Base-by-base conservation (phyloP, 2,329 filamentous ascomycete genomes). In the Aspergillus bombycis region DNA sequence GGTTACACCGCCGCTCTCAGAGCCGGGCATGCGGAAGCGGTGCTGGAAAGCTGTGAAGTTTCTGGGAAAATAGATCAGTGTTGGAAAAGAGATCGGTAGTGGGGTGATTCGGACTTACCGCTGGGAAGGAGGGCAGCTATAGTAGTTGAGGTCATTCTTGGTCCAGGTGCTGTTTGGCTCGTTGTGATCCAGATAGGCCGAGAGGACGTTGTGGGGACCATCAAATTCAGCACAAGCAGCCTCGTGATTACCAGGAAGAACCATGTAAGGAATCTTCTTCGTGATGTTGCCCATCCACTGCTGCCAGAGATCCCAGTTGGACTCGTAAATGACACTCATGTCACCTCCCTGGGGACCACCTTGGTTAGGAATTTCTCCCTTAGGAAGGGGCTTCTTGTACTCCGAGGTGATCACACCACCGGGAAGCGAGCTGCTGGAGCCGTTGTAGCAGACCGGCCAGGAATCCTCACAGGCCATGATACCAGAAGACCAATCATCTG, bases 361-460 rank as follows among this genome's bases (percentile, higher is more conserved):
- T 67, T 84, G 81, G 69, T 80, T 79, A 16, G 82, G 62, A 0
- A 77, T 68, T 65, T 84, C 82, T 23, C 82, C 82, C 6, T 67
- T 74, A 2, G 82, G 82, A 0, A 84, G 71, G 28, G 82, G 81
- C n/a, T 66, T 71, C 61, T 78, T 72, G 71, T 84, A 84, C 62
- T 77, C 73, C 1, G 79, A 75, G 38, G 79, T 72, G 55, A 74
- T 30, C 0, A 50, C 71, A 10, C 66, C 66, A 1, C 78, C 79
- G 11, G 77, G 82, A 5, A 84, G 74, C 52, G 77, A 78, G 50
- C 72, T 76, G 9, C 80, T 80, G 7, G 34, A 16, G 56, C 83
- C 83, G 61, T 85, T 84, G 71, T 84, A 85, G 75, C 83, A 85
- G 16, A 85, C 76, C 1, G 80, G 80, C 82, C 82, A 84, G 67